Base-by-base conservation (phyloP, 208 protist genomes). In the Trypanosoma caninum region DNA sequence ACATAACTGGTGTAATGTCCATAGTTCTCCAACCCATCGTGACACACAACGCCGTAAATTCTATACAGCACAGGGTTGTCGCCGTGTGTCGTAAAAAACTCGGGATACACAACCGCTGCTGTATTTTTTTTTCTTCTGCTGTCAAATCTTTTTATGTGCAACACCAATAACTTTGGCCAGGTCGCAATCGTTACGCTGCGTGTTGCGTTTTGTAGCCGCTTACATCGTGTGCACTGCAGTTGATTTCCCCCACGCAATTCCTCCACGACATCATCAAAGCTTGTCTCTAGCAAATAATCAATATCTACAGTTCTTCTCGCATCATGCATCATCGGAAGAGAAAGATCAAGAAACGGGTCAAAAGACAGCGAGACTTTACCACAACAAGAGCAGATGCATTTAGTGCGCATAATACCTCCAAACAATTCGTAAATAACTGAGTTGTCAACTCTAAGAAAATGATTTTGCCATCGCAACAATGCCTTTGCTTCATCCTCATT, bases 1-100 rank as follows among this genome's bases (percentile, higher is more conserved):
- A 91, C 84, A 56, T 88, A 95, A 59, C 70, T 79, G 11, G 79
- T 91, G 74, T 95, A 95, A 59, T 95, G 88, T 10, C 88, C 88
- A 37, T 63, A 84, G 18, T 53, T 74, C 10, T 78, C 75, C 22
- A 72, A 80, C 16, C 88, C 88, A 40, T 69, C 74, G 69, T 95
- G 88, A 46, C 80, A 91, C 47, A 79, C 71, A 6, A 95, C 81
- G 20, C 66, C 83, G 59, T 82, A 91, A 13, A 95, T 59, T 16
- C 69, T 61, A 59, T 95, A 95, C 33, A 65, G 66, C 46, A 80
- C 45, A 23, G 66, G 46, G 3, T 61, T 57, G 5, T 51, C 14
- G 13, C 57, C 58, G 23, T 59, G 47, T 2, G 76, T 59, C 37
- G 55, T 70, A 42, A 91, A 85, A 1, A 64, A 76, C 37, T 78